Conservation (phyloP, 2,329 filamentous ascomycete genomes). For the Hirsutella minnesotensis region DNA sequence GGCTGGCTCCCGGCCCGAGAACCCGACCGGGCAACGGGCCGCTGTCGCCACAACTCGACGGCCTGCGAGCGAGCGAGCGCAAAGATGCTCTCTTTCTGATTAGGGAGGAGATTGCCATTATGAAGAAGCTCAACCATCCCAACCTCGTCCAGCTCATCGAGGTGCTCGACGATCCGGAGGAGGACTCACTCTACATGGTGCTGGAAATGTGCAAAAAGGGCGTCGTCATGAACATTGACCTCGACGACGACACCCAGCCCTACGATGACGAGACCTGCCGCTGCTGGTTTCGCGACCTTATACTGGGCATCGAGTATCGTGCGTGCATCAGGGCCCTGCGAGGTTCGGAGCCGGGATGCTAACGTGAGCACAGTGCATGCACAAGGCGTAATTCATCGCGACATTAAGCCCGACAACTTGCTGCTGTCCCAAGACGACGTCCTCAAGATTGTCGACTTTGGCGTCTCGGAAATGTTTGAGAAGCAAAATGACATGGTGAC, state of each 20-base stretch:
- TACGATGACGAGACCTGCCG: slow-evolving; percentile 75
- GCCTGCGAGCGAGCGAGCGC: slow-evolving; percentile 41
- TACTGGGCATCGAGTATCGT: slow-evolving; percentile 89
- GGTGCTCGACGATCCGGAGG: slow-evolving; percentile 87
- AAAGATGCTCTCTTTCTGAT: slow-evolving; percentile 71
- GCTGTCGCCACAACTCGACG: slow-evolving; percentile 14
- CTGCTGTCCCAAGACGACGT: slow-evolving; percentile 81
- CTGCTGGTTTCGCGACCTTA: slow-evolving; percentile 88
- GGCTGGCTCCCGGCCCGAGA: slow-evolving; percentile 12
- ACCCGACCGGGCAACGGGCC: slow-evolving; percentile 8
- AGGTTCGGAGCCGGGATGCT: not conserved
- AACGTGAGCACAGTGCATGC: slow-evolving; percentile 55
- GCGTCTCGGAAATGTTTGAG: slow-evolving; percentile 98
- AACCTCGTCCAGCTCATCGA: slow-evolving; percentile 92
- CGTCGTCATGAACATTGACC: slow-evolving; percentile 87
- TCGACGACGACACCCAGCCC: slow-evolving; percentile 72
- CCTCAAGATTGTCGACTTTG: slow-evolving; percentile 96
- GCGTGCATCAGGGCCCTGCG: slow-evolving; percentile 22
- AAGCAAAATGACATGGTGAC: slow-evolving; percentile 78
- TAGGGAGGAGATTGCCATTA: slow-evolving; percentile 92
- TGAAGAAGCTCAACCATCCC: slow-evolving; percentile 94
- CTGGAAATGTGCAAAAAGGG: slow-evolving; percentile 98
- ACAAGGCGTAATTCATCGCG: slow-evolving; percentile 87
- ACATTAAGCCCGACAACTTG: slow-evolving; percentile 97
- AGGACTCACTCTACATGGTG: slow-evolving; percentile 97